These are phyloP conservation scores for Apiosordaria backusii DNA, from an alignment of 495 filamentous ascomycete species.

Conservation along the genomic window DNA sequence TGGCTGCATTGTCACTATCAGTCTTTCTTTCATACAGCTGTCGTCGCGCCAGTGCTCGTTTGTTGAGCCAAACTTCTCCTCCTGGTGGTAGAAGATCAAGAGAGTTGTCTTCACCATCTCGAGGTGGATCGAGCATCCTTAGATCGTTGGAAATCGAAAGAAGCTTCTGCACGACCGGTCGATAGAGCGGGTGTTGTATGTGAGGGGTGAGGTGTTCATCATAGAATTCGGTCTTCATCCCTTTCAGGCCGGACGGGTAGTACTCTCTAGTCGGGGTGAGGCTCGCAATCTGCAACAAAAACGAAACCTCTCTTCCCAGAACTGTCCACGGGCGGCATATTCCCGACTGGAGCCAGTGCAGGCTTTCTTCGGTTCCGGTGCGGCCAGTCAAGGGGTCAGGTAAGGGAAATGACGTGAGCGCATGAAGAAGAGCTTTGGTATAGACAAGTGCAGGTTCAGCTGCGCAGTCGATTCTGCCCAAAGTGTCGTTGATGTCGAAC, in stretches of 20 bases:
- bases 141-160: constrained; percentile 37
- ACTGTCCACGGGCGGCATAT: constrained; percentile 43
- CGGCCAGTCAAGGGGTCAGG: constrained; percentile 54
- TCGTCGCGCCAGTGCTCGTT: constrained; percentile 37
- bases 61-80: constrained; percentile 8
- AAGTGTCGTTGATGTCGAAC: constrained; percentile 46
- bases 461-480: constrained; percentile 47
- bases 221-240: constrained; percentile 53
- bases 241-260: constrained; percentile 51
- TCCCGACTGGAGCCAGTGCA: constrained; percentile 50
- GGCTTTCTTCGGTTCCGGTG: constrained; percentile 59
- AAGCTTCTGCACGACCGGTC: constrained; percentile 41
- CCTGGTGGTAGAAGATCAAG: not conserved
- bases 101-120: not conserved
- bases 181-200: constrained; percentile 55
- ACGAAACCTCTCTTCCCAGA: constrained; percentile 21
- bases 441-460: constrained; percentile 46
- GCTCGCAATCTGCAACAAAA: constrained; percentile 38
- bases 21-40: constrained; percentile 38
- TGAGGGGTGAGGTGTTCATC: constrained; percentile 38
- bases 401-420: constrained; percentile 54
- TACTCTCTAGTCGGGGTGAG: constrained; percentile 52
- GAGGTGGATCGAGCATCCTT: constrained; percentile 26
- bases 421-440: constrained; percentile 55
- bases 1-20: not conserved